Evolutionary conservation across 1,284 basidiomycete species (phyloP), one percentile per base, ranked within the genome.

Genomic region (Ganoderma sp.): DNA sequence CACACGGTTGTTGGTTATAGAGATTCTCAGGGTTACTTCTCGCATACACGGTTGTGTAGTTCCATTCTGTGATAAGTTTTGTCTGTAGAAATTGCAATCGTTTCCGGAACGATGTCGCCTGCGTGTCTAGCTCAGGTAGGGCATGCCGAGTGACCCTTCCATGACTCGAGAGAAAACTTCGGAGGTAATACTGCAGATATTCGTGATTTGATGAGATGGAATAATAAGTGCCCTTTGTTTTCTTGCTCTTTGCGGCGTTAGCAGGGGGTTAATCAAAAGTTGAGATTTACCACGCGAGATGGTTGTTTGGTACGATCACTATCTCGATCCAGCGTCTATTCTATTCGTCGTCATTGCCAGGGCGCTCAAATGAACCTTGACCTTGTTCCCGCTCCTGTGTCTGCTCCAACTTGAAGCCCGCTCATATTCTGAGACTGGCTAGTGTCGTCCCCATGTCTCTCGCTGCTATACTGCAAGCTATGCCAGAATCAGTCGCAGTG

Each of bases 1-100:
- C 54, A 56, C 54, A 56, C 8, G 25, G 54, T 56, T 19, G 10
- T 6, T 59, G n/a, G n/a, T 6, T 14, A 59, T 59, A 59, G 57
- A 41, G 10, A 14, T 41, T 22, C n/a, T 14, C 22, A 22, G n/a
- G 25, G 12, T 41, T 37, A 2, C 37, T 3, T 12, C 22, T 3
- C 6, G 48, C 5, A 39, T 39, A 39, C 37, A 39, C 8, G 7
- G 10, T 14, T 25, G 48, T 0, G 4, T 25, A 6, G 22, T 14
- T 43, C 17, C 42, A 15, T 8, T 50, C 12, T 25, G 22, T 14
- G 48, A 25, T 25, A 52, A 2, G 12, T 25, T 22, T 10, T 6
- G 22, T 25, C n/a, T 52, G 25, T 52, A 52, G 22, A 25, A 52
- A 25, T 14, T 5, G 12, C 22, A 25, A 3, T 25, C 25, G 48